Percentiles rank a stretch among this genome's conserved stretches.
These are phyloP conservation scores for Massospora cicadina DNA, from an alignment of 371 early-diverging fungal genomes.

Conservation along the genomic window DNA sequence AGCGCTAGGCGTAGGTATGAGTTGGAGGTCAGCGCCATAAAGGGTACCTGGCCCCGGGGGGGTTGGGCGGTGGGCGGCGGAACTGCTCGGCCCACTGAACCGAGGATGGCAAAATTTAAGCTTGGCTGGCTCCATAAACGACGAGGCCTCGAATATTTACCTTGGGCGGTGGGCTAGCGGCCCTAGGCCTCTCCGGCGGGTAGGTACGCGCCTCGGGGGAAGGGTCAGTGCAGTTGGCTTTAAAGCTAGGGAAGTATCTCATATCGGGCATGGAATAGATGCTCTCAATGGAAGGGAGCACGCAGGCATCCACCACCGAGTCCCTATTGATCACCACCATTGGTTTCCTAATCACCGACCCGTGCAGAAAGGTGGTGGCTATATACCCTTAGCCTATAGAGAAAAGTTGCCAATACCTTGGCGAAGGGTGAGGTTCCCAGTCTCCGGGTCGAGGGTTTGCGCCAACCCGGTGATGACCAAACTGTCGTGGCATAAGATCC, in stretches of 20 bases:
- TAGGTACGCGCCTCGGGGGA: no score
- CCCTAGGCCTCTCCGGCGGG: background rate
- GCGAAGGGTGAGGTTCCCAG: background rate
- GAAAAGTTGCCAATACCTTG: background rate
- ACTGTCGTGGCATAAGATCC: conserved; percentile 38
- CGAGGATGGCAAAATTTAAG: background rate
- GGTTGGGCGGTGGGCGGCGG: background rate
- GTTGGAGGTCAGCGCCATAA: background rate
- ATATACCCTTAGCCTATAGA: background rate
- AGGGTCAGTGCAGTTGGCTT: no score
- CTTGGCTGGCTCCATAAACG: background rate
- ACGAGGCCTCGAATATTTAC: background rate
- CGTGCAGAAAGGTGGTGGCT: background rate
- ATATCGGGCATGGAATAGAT: background rate
- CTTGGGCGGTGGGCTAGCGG: background rate
- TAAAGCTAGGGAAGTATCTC: background rate
- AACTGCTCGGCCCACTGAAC: background rate
- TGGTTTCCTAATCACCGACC: background rate
- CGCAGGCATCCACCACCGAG: background rate
- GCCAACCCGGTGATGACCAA: conserved; percentile 33
- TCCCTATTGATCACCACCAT: background rate
- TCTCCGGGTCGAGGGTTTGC: background rate
- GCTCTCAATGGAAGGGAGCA: background rate
- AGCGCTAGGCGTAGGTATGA: background rate
- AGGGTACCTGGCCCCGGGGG: background rate